Percentiles rank a stretch among this genome's conserved stretches.
phyloP scores from a whole-genome alignment of 1,284 basidiomycete genomes.

The Pseudozyma thailandica region DNA sequence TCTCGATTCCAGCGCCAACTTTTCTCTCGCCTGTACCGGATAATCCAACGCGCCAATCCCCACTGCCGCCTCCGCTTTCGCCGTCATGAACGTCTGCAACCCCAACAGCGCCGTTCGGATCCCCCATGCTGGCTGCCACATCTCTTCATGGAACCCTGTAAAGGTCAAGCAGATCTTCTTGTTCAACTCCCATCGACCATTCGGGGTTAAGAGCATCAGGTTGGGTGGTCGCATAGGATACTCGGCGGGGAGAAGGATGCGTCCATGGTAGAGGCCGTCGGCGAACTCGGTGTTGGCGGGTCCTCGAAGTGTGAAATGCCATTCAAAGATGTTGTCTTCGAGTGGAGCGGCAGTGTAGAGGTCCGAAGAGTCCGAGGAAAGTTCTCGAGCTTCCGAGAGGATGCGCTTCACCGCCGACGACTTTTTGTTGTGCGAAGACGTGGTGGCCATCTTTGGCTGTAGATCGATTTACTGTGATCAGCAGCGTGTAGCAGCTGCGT shows the following conservation, averaged over 20 bases:
- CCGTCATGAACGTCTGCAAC: conserved; percentile 67
- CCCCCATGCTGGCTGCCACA: conserved; percentile 98
- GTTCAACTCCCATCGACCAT: conserved; percentile 92
- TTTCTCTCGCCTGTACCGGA: conserved; percentile 85
- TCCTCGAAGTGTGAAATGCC: conserved; percentile 95
- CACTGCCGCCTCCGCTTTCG: conserved; percentile 76
- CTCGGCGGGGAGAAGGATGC: conserved; percentile 87
- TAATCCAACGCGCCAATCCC: conserved; percentile 92
- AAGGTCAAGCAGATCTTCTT: conserved; percentile 78
- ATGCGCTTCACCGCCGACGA: conserved; percentile 92
- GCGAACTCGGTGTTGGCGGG: conserved; percentile 70
- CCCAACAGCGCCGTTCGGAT: conserved; percentile 81
- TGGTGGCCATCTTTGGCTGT: conserved; percentile 29
- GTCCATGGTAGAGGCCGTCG: conserved; percentile 80
- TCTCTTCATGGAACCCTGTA: conserved; percentile 72
- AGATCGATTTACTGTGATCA: background rate
- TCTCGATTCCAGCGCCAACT: conserved; percentile 63
- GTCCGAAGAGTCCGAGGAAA: conserved; percentile 80
- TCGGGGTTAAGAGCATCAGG: conserved; percentile 92
- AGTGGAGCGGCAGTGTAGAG: conserved; percentile 87
- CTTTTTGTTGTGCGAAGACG: conserved; percentile 59
- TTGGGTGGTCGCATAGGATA: conserved; percentile 95
- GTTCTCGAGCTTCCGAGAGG: conserved; percentile 92
- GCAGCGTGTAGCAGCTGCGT: background rate
- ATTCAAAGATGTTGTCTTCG: conserved; percentile 75